phyloP scores from a whole-genome alignment of 257 asterid genomes.

The Nicotiana otophora region DNA sequence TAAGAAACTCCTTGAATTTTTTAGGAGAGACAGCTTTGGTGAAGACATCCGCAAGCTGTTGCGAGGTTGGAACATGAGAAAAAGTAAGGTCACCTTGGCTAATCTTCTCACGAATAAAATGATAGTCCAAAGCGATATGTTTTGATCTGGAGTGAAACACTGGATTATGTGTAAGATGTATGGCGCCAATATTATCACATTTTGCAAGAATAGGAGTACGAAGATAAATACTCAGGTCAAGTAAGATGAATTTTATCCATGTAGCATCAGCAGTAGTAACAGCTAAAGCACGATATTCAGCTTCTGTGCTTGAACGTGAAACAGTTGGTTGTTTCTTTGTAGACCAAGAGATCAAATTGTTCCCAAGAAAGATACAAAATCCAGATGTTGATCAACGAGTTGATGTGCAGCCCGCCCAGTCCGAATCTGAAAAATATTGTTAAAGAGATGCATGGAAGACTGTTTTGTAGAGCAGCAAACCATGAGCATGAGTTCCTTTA shows the following conservation, averaged over 20 bases:
- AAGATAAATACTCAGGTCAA: neutral
- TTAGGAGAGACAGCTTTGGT: neutral
- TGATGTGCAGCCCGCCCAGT: neutral
- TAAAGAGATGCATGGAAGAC: neutral
- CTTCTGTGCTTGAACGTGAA: neutral
- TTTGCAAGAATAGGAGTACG: neutral
- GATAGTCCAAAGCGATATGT: neutral
- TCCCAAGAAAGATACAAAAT: neutral
- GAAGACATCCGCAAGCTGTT: neutral
- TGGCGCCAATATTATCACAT: neutral
- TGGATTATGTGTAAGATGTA: neutral
- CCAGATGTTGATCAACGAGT: neutral
- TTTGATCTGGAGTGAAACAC: neutral
- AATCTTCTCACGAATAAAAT: too few species aligned
- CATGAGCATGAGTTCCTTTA: neutral
- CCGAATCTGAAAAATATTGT: neutral
- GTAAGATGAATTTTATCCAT: neutral
- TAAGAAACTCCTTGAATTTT: neutral
- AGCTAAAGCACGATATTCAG: neutral
- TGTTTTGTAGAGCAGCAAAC: neutral
- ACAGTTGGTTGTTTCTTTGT: neutral
- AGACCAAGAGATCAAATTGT: neutral
- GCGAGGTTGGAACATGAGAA: neutral
- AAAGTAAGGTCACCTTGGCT: neutral
- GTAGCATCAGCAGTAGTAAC: neutral